phyloP scores from a whole-genome alignment of 192 early-diverging fungal species.

The Coemansia sp. region DNA sequence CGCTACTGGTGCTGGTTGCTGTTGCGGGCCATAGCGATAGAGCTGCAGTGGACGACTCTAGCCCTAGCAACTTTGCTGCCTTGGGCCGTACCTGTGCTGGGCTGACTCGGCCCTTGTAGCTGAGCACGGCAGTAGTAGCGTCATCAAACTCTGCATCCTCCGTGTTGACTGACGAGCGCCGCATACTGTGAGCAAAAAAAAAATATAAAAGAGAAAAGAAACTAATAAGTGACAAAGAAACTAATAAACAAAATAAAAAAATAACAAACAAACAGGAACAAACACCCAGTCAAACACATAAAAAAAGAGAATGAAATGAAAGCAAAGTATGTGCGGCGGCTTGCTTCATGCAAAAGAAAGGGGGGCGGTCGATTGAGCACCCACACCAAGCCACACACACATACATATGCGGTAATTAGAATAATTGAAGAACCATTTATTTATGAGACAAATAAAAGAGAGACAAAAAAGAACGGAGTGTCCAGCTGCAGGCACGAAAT shows the following conservation, averaged over 20 bases:
- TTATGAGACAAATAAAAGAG: background rate
- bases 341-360: background rate
- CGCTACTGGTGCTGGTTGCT: background rate
- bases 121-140: background rate
- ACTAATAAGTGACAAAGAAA: background rate
- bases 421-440: background rate
- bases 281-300: background rate
- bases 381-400: conserved; percentile 2
- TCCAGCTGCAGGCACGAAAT: conserved; percentile 1
- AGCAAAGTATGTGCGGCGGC: background rate
- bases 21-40: background rate
- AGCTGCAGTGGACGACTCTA: background rate
- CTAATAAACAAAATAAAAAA: background rate
- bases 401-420: background rate
- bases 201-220: background rate
- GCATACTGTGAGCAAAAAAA: conserved; percentile 8
- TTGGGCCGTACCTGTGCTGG: conserved; percentile 23
- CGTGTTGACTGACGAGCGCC: conserved; percentile 1
- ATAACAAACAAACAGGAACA: conserved; percentile 1
- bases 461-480: background rate
- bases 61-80: conserved; percentile 43
- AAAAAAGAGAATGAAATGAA: background rate
- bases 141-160: background rate
- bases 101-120: background rate
- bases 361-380: conserved; percentile 2